Percentiles rank a stretch among this genome's conserved stretches.
phyloP scores from a whole-genome alignment of 2,329 filamentous ascomycete species.

The Achaetomium macrosporum region DNA sequence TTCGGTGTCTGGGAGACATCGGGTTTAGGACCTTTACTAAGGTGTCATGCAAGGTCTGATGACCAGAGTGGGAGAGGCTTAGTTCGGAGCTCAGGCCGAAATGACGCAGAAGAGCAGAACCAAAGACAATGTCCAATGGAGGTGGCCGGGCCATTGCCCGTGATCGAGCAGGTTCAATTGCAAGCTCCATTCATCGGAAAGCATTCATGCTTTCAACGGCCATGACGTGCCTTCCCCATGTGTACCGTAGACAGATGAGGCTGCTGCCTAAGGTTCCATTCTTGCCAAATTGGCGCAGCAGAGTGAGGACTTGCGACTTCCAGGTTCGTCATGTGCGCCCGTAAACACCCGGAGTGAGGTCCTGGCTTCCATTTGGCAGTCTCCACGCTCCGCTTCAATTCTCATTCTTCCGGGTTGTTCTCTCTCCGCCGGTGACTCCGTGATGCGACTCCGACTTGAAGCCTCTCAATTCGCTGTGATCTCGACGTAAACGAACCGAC shows the following conservation, averaged over 20 bases:
- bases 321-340: background rate
- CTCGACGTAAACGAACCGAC: slow-evolving; percentile 1
- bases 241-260: background rate
- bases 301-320: background rate
- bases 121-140: background rate
- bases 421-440: slow-evolving; percentile 17
- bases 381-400: background rate
- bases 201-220: background rate
- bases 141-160: too few relatives aligned
- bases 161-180: background rate
- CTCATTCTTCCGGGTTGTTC: background rate
- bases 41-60: background rate
- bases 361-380: background rate
- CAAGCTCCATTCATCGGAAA: too few relatives aligned
- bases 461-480: slow-evolving; percentile 11
- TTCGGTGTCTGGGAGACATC: background rate
- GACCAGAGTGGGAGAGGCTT: background rate
- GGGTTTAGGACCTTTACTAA: background rate
- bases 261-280: slow-evolving; percentile 3
- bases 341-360: background rate
- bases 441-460: background rate
- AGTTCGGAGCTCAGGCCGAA: background rate
- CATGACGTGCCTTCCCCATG: background rate
- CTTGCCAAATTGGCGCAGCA: background rate
- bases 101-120: background rate